Base-by-base conservation (phyloP, 2,329 filamentous ascomycete genomes). In the Juglanconis sp. region DNA sequence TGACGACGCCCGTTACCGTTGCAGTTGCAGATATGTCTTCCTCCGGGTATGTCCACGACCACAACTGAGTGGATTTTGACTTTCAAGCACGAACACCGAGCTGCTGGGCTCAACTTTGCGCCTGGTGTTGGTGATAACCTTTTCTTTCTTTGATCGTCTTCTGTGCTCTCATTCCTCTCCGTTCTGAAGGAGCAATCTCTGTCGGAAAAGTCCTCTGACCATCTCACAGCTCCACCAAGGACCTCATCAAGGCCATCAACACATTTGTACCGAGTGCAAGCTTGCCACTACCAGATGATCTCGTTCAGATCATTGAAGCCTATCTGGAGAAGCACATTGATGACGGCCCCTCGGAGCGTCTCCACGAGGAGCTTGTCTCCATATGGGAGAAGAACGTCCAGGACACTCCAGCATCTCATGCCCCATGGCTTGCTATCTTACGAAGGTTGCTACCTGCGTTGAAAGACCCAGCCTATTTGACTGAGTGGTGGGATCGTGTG, bases 261-360 rank as follows among this genome's bases (percentile, higher is more conserved):
- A 71, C 73, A 68, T 83, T 79, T 70, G 67, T 84, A 51, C 73
- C 79, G n/a, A 68, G 72, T 2, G 80, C 82, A 17, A 74, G 69
- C 35, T 72, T 86, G 24, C 89, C 89, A 8, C 81, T 93, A 1
- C 87, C 90, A 51, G 81, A 88, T 65, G 84, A 88, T 60, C 77
- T 92, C 56, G 73, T 80, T 65, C 75, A 81, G 46, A 77, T 84
- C 56, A 86, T 93, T 64, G 80, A 87, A 58, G 77, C 77, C 61
- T 94, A 91, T 73, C 79, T 91, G 53, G 82, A 87, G 50, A 87
- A 86, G 68, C 86, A 91, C 70, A 77, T 83, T 59, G 90, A 93
- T 68, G 88, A 91, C 55, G 75, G 80, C 59, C 81, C 86, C 46
- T 81, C 86, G n/a, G 88, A 91, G 65, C 85, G 87, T 60, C 79